A percentile compares a stretch with the other conserved stretches of the same genome.
These are phyloP conservation scores for Chaetomiaceae sp. DNA, from an alignment of 2,329 filamentous ascomycete genomes.

Conservation along the genomic window DNA sequence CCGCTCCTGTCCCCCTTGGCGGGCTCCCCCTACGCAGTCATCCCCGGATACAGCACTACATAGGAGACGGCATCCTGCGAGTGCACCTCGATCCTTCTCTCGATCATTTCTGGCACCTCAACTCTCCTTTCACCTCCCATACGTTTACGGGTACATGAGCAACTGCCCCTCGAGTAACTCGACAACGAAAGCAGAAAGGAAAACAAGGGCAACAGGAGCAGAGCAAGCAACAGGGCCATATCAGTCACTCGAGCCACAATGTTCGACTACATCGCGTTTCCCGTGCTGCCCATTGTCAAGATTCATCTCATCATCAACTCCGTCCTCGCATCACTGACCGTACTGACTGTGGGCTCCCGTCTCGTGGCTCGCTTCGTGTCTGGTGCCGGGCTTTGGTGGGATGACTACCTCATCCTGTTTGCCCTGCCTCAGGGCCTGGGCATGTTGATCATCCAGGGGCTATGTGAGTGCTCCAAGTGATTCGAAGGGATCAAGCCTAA, in stretches of 20 bases:
- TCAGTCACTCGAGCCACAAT: conserved; percentile 1
- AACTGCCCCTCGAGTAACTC: background rate
- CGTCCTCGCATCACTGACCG: conserved; percentile 22
- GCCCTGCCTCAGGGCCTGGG: conserved; percentile 30
- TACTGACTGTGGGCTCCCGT: conserved; percentile 26
- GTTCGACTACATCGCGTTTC: conserved; percentile 20
- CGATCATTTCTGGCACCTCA: background rate
- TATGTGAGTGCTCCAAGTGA: conserved; percentile 26
- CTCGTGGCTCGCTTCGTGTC: conserved; percentile 27
- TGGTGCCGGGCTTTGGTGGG: conserved; percentile 31
- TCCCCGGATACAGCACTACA: background rate
- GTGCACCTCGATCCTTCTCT: background rate
- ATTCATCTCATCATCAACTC: conserved; percentile 28
- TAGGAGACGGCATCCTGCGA: background rate
- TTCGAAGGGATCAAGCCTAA: background rate
- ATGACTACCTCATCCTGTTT: conserved; percentile 36
- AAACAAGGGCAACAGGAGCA: background rate
- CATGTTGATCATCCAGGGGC: conserved; percentile 30
- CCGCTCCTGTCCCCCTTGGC: background rate
- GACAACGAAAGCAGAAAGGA: no score
- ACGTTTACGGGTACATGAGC: background rate
- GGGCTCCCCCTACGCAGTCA: background rate
- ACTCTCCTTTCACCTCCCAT: no score
- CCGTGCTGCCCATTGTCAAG: conserved; percentile 23
- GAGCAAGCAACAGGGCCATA: no score